Conservation (phyloP, 1,284 basidiomycete genomes). For the Austroboletus niveus region DNA sequence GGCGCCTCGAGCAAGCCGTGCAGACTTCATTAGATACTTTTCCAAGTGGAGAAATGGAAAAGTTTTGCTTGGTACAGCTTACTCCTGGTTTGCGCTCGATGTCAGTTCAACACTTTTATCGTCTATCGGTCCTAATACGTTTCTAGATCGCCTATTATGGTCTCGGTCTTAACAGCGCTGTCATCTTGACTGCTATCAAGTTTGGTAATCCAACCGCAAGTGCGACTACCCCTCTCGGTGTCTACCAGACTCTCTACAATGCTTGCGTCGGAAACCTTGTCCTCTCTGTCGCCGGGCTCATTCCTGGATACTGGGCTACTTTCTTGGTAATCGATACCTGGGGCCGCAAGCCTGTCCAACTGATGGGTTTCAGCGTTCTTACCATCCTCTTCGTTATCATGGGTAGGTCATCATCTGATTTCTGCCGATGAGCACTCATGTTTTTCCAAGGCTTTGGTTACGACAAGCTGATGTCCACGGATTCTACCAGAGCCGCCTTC, state of each 20-base stretch:
- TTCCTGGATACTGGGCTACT: conserved; percentile 49
- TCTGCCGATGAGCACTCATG: conserved; percentile 1
- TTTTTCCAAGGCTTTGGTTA: conserved; percentile 47
- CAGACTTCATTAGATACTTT: conserved; percentile 47
- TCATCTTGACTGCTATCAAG: conserved; percentile 27
- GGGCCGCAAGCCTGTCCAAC: conserved; percentile 51
- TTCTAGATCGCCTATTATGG: conserved; percentile 57
- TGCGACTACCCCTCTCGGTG: conserved; percentile 10
- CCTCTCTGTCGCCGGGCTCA: conserved; percentile 45
- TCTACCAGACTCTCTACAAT: conserved; percentile 27
- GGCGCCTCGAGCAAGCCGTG: conserved; percentile 43
- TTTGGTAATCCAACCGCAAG: conserved; percentile 12
- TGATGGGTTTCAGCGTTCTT: conserved; percentile 58
- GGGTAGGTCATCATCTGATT: conserved; percentile 29
- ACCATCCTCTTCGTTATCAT: conserved; percentile 49
- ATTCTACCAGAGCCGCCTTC: conserved; percentile 44
- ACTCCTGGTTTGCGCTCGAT: conserved; percentile 63
- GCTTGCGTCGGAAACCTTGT: conserved; percentile 40
- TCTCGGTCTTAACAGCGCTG: conserved; percentile 55
- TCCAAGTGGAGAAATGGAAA: conserved; percentile 41
- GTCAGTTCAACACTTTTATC: conserved; percentile 21
- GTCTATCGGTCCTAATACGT: conserved; percentile 3
- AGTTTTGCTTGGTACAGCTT: conserved; percentile 44
- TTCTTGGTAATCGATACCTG: conserved; percentile 47
- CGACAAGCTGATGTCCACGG: conserved; percentile 45